Base-by-base conservation (phyloP, 176 grass and related monocot genomes). In the Tillandsia leiboldiana region DNA sequence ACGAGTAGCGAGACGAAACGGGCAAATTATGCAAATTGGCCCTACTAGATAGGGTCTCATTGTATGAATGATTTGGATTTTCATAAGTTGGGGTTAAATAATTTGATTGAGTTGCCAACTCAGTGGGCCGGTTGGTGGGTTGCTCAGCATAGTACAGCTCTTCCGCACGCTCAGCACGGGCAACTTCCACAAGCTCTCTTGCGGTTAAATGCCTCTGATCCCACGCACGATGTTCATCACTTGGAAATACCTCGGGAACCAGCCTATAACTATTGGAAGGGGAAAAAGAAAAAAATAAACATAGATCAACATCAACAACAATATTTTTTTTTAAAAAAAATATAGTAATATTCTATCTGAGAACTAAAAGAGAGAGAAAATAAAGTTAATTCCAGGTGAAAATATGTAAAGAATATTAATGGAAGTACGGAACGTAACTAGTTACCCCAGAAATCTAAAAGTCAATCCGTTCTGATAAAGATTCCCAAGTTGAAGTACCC, bases 131-230 rank as follows among this genome's bases (percentile, higher is more conserved):
- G n/a, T 15, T 10, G 58, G 49, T 48, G 4, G 17, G 49, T 11
- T 47, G 42, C 24, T 53, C 76, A 27, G 53, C 63, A 56, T 49
- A 74, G 68, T 80, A 66, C 23, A 26, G 13, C 64, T 83, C 82
- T 63, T 7, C 8, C 1, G 2, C 10, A 18, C 0, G 58, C 20
- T 9, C 63, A 15, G 68, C 58, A 72, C 23, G 57, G 2, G 27
- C 29, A 49, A 11, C 69, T 26, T 12, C 28, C 64, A 71, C 67
- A 53, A 18, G 42, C 58, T 14, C 47, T 50, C 74, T 22, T 10
- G 26, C 50, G 0, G 15, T 53, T 12, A 23, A 33, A 7, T 4
- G 22, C 8, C 13, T 22, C 3, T 63, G 50, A 11, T 73, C 42
- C 42, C 71, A 63, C 0, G 11, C 71, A 13, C 8, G 54, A 12